Evolutionary conservation across 306 rosid species (phyloP).

Genomic region (Purshia tridentata): DNA sequence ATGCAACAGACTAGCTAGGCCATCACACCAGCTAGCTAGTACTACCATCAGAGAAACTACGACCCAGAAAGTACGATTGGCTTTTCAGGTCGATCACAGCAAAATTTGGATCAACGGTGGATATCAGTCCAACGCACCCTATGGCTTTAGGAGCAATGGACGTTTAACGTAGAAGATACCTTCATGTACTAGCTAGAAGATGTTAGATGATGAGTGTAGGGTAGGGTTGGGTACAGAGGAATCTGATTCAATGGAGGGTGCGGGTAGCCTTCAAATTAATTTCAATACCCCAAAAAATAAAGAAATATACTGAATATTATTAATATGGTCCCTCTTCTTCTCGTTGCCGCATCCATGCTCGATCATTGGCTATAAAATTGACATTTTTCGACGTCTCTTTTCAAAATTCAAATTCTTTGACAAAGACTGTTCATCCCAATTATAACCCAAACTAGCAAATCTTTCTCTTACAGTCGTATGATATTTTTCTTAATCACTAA

Average conservation of each 20-base stretch:
- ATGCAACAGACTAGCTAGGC: neutral
- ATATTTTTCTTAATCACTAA: too few relatives aligned
- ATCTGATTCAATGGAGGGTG: constrained; percentile 35
- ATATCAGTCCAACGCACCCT: too few relatives aligned
- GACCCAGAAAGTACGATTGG: neutral
- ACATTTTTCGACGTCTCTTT: constrained; percentile 26
- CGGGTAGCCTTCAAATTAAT: constrained; percentile 20
- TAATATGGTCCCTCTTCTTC: constrained; percentile 32
- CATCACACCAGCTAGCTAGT: too few relatives aligned
- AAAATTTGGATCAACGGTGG: too few relatives aligned
- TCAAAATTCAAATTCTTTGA: constrained; percentile 13
- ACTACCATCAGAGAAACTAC: neutral
- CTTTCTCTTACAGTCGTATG: too few relatives aligned
- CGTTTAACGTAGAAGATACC: too few relatives aligned
- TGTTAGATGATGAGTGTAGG: too few relatives aligned
- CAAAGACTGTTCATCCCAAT: constrained; percentile 21
- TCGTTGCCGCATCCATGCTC: constrained; percentile 51
- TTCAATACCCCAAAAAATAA: constrained; percentile 22
- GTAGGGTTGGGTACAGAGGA: neutral
- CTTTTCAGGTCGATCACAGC: too few relatives aligned
- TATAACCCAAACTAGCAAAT: neutral
- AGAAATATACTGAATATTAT: constrained; percentile 7
- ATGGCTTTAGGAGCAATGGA: too few relatives aligned
- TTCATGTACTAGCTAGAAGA: too few relatives aligned
- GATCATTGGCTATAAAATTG: constrained; percentile 31